Evolutionary conservation across 2,329 filamentous ascomycete species (phyloP).

Genomic region (Epichloe gansuensis): DNA sequence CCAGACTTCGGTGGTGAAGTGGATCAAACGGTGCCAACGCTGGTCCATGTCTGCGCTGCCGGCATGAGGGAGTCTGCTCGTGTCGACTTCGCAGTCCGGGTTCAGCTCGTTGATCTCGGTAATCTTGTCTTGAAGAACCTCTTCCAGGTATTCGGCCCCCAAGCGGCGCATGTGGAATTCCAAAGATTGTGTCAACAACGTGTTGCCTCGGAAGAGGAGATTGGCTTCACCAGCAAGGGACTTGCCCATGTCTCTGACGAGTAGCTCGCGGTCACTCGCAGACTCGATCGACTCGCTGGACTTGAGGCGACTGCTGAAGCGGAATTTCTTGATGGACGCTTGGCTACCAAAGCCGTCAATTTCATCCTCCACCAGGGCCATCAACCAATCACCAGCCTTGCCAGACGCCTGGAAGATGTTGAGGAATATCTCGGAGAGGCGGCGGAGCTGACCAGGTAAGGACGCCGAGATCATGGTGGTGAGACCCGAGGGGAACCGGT

Average conservation of each 20-base stretch:
- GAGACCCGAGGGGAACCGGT: conserved; percentile 71
- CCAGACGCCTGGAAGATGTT: conserved; percentile 95
- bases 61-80: conserved; percentile 52
- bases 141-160: conserved; percentile 84
- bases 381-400: conserved; percentile 76
- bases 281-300: conserved; percentile 58
- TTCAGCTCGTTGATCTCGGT: conserved; percentile 83
- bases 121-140: conserved; percentile 75
- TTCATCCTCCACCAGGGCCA: conserved; percentile 87
- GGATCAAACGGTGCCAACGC: conserved; percentile 70
- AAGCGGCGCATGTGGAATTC: conserved; percentile 93
- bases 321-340: conserved; percentile 58
- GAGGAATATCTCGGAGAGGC: conserved; percentile 73
- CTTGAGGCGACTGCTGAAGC: conserved; percentile 58
- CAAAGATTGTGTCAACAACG: conserved; percentile 80
- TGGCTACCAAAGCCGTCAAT: conserved; percentile 89
- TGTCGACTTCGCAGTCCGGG: conserved; percentile 90
- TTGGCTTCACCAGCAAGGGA: conserved; percentile 81
- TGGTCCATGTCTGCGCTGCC: conserved; percentile 58
- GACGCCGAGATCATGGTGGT: conserved; percentile 75
- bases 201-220: conserved; percentile 88
- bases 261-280: conserved; percentile 52
- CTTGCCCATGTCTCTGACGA: conserved; percentile 67
- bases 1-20: conserved; percentile 75
- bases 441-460: conserved; percentile 63